Evolutionary conservation across 1,139 yeast species (phyloP).

Genomic region (Protomyces inundatus): DNA sequence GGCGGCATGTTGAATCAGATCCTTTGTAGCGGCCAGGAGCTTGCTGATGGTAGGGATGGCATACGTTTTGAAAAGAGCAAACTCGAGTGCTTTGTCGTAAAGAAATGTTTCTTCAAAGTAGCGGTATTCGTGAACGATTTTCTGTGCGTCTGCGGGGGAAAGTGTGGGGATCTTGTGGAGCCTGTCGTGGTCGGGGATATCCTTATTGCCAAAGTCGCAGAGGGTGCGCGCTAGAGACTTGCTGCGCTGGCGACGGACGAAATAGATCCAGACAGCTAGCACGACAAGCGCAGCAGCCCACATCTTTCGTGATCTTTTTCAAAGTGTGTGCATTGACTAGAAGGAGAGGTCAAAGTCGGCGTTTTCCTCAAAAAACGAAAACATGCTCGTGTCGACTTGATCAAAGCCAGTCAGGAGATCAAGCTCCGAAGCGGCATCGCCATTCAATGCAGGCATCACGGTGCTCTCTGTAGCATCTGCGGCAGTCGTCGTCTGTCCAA

Average conservation of each 20-base stretch:
- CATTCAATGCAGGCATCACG: no score
- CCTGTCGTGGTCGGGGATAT: no score
- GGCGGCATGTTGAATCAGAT: background rate
- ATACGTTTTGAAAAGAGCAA: slow-evolving; percentile 5
- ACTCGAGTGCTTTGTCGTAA: slow-evolving; percentile 1
- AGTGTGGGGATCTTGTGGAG: no score
- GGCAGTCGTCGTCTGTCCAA: no score
- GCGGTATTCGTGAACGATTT: background rate
- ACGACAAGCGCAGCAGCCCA: background rate
- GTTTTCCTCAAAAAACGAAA: background rate
- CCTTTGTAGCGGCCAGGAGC: background rate
- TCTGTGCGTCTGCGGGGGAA: background rate
- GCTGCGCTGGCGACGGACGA: background rate
- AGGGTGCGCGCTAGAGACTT: background rate
- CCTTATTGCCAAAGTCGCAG: background rate
- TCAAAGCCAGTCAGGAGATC: background rate
- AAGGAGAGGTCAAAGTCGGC: background rate
- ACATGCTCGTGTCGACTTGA: background rate
- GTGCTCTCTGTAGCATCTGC: no score
- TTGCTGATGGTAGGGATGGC: slow-evolving; percentile 1
- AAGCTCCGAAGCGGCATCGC: background rate
- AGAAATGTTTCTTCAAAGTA: background rate
- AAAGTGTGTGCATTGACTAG: background rate
- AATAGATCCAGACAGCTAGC: background rate
- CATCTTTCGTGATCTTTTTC: background rate